These are phyloP conservation scores for Saccharomyces uvarum DNA, from an alignment of 1,139 yeast species.

Conservation along the genomic window DNA sequence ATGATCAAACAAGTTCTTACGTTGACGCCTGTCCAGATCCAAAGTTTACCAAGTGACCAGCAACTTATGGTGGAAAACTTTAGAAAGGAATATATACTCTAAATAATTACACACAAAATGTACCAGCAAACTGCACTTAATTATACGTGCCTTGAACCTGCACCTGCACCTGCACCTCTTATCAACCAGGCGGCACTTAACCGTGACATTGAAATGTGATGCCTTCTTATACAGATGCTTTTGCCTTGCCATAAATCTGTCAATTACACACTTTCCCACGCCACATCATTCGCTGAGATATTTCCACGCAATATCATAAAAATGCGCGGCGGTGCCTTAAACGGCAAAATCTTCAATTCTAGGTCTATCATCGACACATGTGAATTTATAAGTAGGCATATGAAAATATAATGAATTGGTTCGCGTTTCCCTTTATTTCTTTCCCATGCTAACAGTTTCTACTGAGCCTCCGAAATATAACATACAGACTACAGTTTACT, in stretches of 20 bases:
- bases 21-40: slow-evolving; percentile 49
- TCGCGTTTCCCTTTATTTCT: neutral
- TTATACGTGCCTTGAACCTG: neutral
- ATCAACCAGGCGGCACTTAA: neutral
- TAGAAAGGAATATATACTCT: slow-evolving; percentile 46
- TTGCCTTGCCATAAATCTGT: neutral
- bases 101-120: neutral
- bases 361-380: neutral
- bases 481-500: neutral
- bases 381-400: neutral
- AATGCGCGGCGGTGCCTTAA: neutral
- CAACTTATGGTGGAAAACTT: slow-evolving; percentile 52
- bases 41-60: slow-evolving; percentile 51
- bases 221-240: no score
- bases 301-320: neutral
- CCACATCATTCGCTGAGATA: neutral
- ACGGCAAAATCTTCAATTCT: neutral
- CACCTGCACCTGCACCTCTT: neutral
- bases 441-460: neutral
- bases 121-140: neutral
- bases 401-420: neutral
- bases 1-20: slow-evolving; percentile 58
- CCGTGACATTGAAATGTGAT: neutral
- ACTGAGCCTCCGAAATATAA: neutral
- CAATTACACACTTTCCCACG: neutral